Percentiles rank a stretch among this genome's conserved stretches.
Conservation (phyloP, 345 rosid species). For the Xanthoceras sorbifolium region DNA sequence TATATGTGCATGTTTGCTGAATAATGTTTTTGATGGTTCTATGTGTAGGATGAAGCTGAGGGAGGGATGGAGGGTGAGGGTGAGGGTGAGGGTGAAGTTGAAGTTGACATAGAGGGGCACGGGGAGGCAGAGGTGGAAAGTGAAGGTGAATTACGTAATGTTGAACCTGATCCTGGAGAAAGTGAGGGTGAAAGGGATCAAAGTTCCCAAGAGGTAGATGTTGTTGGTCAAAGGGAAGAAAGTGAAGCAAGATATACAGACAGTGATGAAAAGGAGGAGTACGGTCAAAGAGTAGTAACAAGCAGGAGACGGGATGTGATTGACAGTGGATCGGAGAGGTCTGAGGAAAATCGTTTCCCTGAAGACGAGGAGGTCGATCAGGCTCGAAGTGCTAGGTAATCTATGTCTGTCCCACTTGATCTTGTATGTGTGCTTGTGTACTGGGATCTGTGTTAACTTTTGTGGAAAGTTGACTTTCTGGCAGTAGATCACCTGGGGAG, state of each 20-base stretch:
- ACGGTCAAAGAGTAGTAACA: conserved; percentile 58
- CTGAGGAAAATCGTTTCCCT: conserved; percentile 64
- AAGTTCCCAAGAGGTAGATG: conserved; percentile 72
- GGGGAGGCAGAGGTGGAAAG: conserved; percentile 71
- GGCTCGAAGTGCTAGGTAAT: conserved; percentile 68
- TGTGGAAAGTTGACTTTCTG: conserved; percentile 22
- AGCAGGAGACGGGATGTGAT: conserved; percentile 62
- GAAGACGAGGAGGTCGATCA: conserved; percentile 94
- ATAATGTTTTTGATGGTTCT: background rate
- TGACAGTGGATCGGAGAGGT: conserved; percentile 91
- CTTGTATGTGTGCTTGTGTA: background rate
- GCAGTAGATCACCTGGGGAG: conserved; percentile 60
- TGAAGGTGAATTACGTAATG: conserved; percentile 63
- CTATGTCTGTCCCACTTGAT: background rate
- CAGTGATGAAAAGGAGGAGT: conserved; percentile 74
- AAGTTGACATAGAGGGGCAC: conserved; percentile 57
- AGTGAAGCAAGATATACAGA: conserved; percentile 69
- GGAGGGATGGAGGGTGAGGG: conserved; percentile 69
- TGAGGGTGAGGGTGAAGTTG: conserved; percentile 60
- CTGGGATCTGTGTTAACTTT: conserved; percentile 14
- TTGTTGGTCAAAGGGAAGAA: conserved; percentile 67
- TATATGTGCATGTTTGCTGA: background rate
- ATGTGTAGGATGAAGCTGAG: too few species aligned
- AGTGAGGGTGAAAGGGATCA: conserved; percentile 94
- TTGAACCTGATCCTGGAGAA: conserved; percentile 81